Conservation (phyloP, 1,139 yeast species). For the Eremothecium gossypii region DNA sequence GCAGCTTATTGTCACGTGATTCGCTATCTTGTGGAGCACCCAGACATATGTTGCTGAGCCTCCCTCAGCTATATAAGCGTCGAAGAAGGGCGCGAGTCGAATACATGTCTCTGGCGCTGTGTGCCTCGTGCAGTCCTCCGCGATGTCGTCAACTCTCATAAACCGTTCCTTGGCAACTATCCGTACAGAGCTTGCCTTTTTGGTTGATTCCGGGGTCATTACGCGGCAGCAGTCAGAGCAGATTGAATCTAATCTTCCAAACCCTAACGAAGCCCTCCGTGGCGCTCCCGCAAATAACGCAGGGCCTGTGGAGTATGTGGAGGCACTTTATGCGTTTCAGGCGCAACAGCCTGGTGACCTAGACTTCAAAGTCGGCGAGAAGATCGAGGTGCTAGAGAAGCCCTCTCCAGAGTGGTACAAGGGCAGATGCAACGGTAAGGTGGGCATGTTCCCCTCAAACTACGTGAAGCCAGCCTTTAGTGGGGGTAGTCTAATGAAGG, state of each 20-base stretch:
- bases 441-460: conserved; percentile 86
- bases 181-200: conserved; percentile 72
- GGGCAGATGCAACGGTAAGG: conserved; percentile 50
- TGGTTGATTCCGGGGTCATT: conserved; percentile 69
- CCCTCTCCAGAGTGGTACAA: conserved; percentile 88
- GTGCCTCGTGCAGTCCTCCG: background rate
- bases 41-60: background rate
- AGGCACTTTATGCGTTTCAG: conserved; percentile 63
- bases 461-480: conserved; percentile 50
- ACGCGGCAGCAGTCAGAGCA: conserved; percentile 48
- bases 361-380: conserved; percentile 54
- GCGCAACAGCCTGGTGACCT: conserved; percentile 71
- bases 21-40: background rate
- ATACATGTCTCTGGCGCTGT: no score
- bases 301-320: conserved; percentile 35
- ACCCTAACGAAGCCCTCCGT: background rate
- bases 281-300: background rate
- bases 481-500: conserved; percentile 24
- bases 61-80: background rate
- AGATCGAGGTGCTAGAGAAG: conserved; percentile 59
- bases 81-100: no score
- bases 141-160: conserved; percentile 48
- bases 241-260: conserved; percentile 40
- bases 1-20: background rate
- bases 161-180: conserved; percentile 59